phyloP scores from a whole-genome alignment of 2,329 filamentous ascomycete species.

The Xylariaceae sp. region DNA sequence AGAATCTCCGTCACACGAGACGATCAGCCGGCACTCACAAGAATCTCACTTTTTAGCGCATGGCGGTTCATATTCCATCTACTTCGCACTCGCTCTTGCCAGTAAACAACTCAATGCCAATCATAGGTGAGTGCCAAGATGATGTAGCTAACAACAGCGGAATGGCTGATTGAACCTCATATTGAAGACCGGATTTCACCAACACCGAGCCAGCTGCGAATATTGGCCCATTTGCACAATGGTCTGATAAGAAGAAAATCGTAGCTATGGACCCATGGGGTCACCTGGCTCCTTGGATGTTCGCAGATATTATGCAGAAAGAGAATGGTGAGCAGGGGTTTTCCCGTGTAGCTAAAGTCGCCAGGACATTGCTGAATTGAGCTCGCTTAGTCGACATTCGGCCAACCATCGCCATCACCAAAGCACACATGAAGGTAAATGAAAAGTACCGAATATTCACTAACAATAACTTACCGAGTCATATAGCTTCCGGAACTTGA shows the following conservation, averaged over 20 bases:
- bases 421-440: slow-evolving; percentile 83
- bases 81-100: slow-evolving; percentile 90
- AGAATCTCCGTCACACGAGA: slow-evolving; percentile 34
- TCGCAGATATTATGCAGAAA: slow-evolving; percentile 77
- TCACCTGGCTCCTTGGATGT: slow-evolving; percentile 84
- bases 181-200: slow-evolving; percentile 63
- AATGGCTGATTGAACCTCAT: slow-evolving; percentile 19
- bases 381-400: slow-evolving; percentile 72
- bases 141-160: neutral
- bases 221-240: slow-evolving; percentile 88
- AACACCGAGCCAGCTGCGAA: slow-evolving; percentile 92
- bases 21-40: slow-evolving; percentile 10
- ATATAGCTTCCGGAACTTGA: slow-evolving; percentile 83
- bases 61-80: slow-evolving; percentile 95
- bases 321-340: slow-evolving; percentile 63
- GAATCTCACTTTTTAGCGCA: slow-evolving; percentile 33
- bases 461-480: slow-evolving; percentile 21
- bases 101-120: slow-evolving; percentile 86
- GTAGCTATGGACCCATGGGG: slow-evolving; percentile 97
- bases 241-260: slow-evolving; percentile 90
- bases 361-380: slow-evolving; percentile 13
- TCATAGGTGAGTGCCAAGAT: slow-evolving; percentile 62
- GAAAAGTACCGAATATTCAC: neutral
- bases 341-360: neutral
- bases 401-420: slow-evolving; percentile 90